phyloP scores from a whole-genome alignment of 2,329 filamentous ascomycete species.

The Ceratocystis lukuohia region DNA sequence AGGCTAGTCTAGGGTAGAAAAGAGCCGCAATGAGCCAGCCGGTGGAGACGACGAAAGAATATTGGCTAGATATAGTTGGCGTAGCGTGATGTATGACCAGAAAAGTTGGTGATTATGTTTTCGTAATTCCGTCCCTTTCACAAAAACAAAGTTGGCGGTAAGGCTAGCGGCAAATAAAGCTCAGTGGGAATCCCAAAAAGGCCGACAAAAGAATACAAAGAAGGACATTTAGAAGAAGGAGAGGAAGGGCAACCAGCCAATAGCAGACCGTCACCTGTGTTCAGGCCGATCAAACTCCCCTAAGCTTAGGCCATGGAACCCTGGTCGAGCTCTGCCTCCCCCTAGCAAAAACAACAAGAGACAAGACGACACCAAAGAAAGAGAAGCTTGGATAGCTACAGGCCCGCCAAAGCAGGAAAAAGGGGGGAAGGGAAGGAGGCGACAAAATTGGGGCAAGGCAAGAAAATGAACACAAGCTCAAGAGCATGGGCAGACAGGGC shows the following conservation, averaged over 20 bases:
- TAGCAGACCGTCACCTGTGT: background rate
- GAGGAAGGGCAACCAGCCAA: background rate
- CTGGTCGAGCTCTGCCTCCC: background rate
- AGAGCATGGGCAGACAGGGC: background rate
- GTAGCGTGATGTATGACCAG: background rate
- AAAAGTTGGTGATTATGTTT: background rate
- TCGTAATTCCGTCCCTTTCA: background rate
- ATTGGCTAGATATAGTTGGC: background rate
- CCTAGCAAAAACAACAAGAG: background rate
- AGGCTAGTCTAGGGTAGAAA: background rate
- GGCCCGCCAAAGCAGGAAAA: background rate
- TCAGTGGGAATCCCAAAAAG: background rate
- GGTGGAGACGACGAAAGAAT: background rate
- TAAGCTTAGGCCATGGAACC: background rate
- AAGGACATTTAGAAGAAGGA: slow-evolving; percentile 3
- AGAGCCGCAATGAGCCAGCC: background rate
- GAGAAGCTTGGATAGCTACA: background rate
- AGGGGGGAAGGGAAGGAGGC: background rate
- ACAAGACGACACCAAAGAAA: background rate
- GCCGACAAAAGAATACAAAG: slow-evolving; percentile 6
- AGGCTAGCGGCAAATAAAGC: slow-evolving; percentile 7
- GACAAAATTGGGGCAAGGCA: background rate
- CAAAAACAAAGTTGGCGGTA: background rate
- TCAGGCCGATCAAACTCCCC: slow-evolving; percentile 1
- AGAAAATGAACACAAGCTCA: background rate